These are phyloP conservation scores for Wickerhamiella shivajii DNA, from an alignment of 805 yeast genomes.

Conservation along the genomic window DNA sequence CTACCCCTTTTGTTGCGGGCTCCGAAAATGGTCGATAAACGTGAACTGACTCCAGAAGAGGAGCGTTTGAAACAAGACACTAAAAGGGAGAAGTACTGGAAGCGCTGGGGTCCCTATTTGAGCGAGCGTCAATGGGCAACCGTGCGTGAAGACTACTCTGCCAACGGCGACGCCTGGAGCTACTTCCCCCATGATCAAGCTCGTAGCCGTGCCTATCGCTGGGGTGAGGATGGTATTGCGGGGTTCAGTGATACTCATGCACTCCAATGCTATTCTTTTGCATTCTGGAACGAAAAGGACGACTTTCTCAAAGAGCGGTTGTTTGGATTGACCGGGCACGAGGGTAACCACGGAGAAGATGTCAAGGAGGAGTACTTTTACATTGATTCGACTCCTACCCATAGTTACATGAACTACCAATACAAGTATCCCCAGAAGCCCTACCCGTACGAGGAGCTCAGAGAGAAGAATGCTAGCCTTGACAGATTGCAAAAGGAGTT, in stretches of 20 bases:
- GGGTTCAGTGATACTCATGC: slow-evolving; percentile 82
- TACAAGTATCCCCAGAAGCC: slow-evolving; percentile 84
- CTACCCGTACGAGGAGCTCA: slow-evolving; percentile 68
- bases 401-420: slow-evolving; percentile 78
- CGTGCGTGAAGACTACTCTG: slow-evolving; percentile 70
- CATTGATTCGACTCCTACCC: slow-evolving; percentile 84
- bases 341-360: slow-evolving; percentile 94
- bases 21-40: no score
- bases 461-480: slow-evolving; percentile 50
- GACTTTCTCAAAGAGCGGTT: slow-evolving; percentile 70
- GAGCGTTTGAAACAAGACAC: slow-evolving; percentile 30
- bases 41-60: slow-evolving; percentile 25
- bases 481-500: slow-evolving; percentile 57
- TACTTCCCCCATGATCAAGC: slow-evolving; percentile 79
- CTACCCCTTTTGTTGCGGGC: no score
- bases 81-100: slow-evolving; percentile 42
- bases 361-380: slow-evolving; percentile 57
- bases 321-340: slow-evolving; percentile 81
- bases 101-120: slow-evolving; percentile 83
- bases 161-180: slow-evolving; percentile 81
- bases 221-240: slow-evolving; percentile 95
- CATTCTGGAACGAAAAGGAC: slow-evolving; percentile 85
- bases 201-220: slow-evolving; percentile 63
- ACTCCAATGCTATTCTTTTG: slow-evolving; percentile 59
- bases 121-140: slow-evolving; percentile 73